Evolutionary conservation across 768 basidiomycete species (phyloP).

Genomic region (Calocybe cyanea): DNA sequence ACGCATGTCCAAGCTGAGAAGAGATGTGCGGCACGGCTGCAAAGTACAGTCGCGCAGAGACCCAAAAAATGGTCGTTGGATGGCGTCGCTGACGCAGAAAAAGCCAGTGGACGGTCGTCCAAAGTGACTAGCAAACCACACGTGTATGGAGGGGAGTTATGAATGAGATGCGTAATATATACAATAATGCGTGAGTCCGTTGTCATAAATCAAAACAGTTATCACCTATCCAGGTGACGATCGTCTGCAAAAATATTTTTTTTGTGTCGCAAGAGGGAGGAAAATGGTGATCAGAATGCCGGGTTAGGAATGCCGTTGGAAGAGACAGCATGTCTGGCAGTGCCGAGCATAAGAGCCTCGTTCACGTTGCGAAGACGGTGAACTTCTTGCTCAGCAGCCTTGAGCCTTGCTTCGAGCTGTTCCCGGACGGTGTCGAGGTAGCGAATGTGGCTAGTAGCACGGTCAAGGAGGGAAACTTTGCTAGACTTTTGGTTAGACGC

Average conservation of each 20-base stretch:
- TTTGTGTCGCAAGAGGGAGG: neutral
- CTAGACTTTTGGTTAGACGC: slow-evolving; percentile 89
- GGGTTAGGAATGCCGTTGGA: neutral
- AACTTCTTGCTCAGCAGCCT: slow-evolving; percentile 77
- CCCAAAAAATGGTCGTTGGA: slow-evolving; percentile 21
- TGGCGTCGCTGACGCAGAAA: slow-evolving; percentile 32
- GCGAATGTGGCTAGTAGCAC: slow-evolving; percentile 83
- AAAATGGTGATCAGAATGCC: neutral
- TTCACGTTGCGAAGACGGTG: slow-evolving; percentile 80
- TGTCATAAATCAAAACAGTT: slow-evolving; percentile 50
- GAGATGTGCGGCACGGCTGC: slow-evolving; percentile 57
- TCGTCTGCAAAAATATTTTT: slow-evolving; percentile 28
- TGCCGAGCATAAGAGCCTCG: slow-evolving; percentile 85
- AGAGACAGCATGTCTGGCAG: slow-evolving; percentile 59
- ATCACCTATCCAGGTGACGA: slow-evolving; percentile 56
- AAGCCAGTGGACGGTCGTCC: slow-evolving; percentile 25
- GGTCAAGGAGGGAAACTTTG: slow-evolving; percentile 87
- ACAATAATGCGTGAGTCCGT: slow-evolving; percentile 40
- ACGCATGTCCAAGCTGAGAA: too few species aligned
- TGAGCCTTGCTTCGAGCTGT: slow-evolving; percentile 71
- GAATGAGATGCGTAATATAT: slow-evolving; percentile 39
- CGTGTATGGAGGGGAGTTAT: slow-evolving; percentile 31
- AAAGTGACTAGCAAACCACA: slow-evolving; percentile 22
- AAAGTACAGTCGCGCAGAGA: slow-evolving; percentile 32
- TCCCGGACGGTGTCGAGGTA: slow-evolving; percentile 79